These are phyloP conservation scores for Cubamyces sp. DNA, from an alignment of 768 basidiomycete genomes.

Conservation along the genomic window DNA sequence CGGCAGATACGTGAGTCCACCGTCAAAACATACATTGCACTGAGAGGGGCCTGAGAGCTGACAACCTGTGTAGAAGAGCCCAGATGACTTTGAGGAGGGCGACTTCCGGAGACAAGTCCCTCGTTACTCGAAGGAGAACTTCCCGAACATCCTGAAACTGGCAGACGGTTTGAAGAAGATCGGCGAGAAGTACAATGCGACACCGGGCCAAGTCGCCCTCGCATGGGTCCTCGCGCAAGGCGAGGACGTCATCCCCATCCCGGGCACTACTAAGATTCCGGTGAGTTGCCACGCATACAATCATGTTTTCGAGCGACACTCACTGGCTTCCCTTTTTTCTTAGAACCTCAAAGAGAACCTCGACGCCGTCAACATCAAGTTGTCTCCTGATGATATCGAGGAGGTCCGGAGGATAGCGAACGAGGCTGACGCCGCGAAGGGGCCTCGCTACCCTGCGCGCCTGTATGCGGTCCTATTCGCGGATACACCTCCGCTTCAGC, in stretches of 20 bases:
- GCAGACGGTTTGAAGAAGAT: conserved; percentile 42
- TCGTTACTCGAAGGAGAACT: conserved; percentile 44
- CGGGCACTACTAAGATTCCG: conserved; percentile 48
- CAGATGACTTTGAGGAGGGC: conserved; percentile 42
- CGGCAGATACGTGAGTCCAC: conserved; percentile 43
- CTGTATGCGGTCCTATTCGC: conserved; percentile 24
- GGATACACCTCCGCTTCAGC: conserved; percentile 28
- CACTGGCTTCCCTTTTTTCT: neutral
- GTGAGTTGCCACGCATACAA: conserved; percentile 18
- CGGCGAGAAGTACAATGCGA: conserved; percentile 43
- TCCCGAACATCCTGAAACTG: conserved; percentile 48
- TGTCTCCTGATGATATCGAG: conserved; percentile 28
- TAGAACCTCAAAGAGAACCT: conserved; percentile 32
- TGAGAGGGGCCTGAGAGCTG: neutral
- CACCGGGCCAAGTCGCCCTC: conserved; percentile 51
- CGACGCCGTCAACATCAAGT: conserved; percentile 26
- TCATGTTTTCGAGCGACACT: neutral
- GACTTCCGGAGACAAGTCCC: conserved; percentile 44
- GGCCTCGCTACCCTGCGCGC: conserved; percentile 26
- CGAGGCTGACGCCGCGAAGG: conserved; percentile 20
- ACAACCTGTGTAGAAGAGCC: conserved; percentile 16
- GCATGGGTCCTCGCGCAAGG: conserved; percentile 55
- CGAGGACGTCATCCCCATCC: conserved; percentile 50
- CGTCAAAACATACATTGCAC: neutral
- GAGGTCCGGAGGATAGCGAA: conserved; percentile 30